Conservation (phyloP, 257 asterid species). For the Gentiana dahurica region DNA sequence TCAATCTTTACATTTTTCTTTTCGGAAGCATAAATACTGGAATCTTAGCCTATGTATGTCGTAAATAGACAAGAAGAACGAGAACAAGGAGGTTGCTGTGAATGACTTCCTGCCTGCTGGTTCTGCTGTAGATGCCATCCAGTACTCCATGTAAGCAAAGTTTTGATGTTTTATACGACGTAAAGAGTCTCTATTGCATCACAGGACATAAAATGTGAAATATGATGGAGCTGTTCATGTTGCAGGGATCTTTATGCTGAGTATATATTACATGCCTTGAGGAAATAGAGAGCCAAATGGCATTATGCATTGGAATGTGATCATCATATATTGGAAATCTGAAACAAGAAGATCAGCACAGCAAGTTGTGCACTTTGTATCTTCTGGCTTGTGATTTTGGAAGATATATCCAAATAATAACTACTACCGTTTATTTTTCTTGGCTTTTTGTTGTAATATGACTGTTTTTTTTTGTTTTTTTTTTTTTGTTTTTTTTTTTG, state of each 20-base stretch:
- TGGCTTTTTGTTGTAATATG: no score
- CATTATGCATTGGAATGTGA: no score
- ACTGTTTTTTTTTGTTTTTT: no score
- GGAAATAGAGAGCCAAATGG: slow-evolving; percentile 29
- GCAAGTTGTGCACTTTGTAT: no score
- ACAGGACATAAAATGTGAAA: not conserved
- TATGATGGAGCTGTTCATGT: slow-evolving; percentile 4
- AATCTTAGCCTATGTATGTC: not conserved
- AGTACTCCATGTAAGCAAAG: slow-evolving; percentile 57
- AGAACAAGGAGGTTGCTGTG: slow-evolving; percentile 70
- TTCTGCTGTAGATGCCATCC: slow-evolving; percentile 52
- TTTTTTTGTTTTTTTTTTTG: no score
- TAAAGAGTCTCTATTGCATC: not conserved
- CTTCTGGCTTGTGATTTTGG: no score
- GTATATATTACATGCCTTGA: slow-evolving; percentile 63
- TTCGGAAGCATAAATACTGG: not conserved
- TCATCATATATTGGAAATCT: no score
- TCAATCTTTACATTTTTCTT: not conserved
- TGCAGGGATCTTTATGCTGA: slow-evolving; percentile 75
- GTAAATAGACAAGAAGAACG: slow-evolving; percentile 63
- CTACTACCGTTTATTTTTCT: no score
- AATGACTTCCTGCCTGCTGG: slow-evolving; percentile 72
- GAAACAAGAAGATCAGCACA: no score
- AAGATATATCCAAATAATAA: no score
- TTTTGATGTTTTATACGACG: no score